Evolutionary conservation across 257 asterid genomes (phyloP).

Genomic region (Penstemon newberryi): DNA sequence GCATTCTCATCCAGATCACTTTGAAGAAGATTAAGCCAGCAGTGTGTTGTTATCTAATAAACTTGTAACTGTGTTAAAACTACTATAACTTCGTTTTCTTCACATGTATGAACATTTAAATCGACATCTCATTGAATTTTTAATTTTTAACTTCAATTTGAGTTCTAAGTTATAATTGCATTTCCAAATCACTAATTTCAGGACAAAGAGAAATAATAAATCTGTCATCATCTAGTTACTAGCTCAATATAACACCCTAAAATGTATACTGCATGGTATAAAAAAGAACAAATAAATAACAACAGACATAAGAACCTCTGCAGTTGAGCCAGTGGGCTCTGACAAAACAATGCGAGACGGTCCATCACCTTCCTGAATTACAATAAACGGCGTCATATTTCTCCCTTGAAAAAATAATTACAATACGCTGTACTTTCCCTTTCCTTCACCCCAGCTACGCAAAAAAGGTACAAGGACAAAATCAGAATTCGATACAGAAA

Average conservation of each 20-base stretch:
- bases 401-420: constrained; percentile 25
- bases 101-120: neutral
- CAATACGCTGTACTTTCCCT: constrained; percentile 34
- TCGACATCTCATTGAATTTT: too few relatives aligned
- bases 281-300: neutral
- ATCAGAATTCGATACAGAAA: constrained; percentile 23
- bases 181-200: constrained; percentile 24
- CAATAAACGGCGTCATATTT: constrained; percentile 46
- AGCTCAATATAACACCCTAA: neutral
- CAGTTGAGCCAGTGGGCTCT: constrained; percentile 78
- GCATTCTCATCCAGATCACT: neutral
- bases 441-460: constrained; percentile 43
- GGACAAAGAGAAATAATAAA: constrained; percentile 3
- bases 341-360: constrained; percentile 56
- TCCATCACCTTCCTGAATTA: constrained; percentile 57
- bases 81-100: neutral
- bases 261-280: neutral
- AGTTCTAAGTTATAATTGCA: constrained; percentile 13
- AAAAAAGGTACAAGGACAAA: constrained; percentile 14
- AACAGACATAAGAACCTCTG: constrained; percentile 48
- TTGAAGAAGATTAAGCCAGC: neutral
- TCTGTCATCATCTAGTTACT: constrained; percentile 17
- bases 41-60: neutral
- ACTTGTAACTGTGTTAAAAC: neutral
- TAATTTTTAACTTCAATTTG: neutral